Evolutionary conservation across 805 yeast species (phyloP), one percentile per base, ranked within the genome.

Genomic region (Hanseniaspora mollemarum): DNA sequence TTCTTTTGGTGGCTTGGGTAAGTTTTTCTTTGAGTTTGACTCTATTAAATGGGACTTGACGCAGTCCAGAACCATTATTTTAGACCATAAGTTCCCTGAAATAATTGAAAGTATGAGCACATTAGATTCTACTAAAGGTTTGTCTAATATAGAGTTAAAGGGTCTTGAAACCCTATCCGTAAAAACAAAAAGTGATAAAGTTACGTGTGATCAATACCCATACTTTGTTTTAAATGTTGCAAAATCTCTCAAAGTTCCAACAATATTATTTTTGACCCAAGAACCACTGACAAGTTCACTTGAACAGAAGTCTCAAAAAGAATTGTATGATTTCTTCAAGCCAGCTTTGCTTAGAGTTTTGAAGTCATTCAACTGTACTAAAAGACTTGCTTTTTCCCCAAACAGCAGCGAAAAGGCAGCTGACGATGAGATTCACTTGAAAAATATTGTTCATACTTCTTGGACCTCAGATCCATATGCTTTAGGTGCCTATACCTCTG

Each of bases 391-490:
- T 3, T 45, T 24, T 16, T 18, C 19, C 18, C 49, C 36, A 15
- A 24, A 33, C 13, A 7, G 2, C 15, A 28, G n/a, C 3, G 10
- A 33, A 10, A 9, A 10, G 1, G 28, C 31, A 13, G 54, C 33
- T 56, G 58, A 58, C 57, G 66, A 1, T 52, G 65, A 54, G 0
- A 71, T 71, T 6, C 44, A 39, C 5, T 79, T 70, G 43, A 56
- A 33, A 1, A 70, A 68, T 43, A 60, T 66, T 0, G 62, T 78
- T 0, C 71, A 72, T 3, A 73, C 87, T 0, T 66, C 76, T 26
- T 87, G 95, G 95, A 80, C 88, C 1, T 59, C 60, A 1, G 87
- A 87, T 59, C 86, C 87, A 1, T 83, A 71, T 59, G 70, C 81
- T 1, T 63, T 82, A 51, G 95, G 95, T 2, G 77, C 94, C 1